Base-by-base conservation (phyloP, 208 protist species). In the Trypanosoma lewisi region DNA sequence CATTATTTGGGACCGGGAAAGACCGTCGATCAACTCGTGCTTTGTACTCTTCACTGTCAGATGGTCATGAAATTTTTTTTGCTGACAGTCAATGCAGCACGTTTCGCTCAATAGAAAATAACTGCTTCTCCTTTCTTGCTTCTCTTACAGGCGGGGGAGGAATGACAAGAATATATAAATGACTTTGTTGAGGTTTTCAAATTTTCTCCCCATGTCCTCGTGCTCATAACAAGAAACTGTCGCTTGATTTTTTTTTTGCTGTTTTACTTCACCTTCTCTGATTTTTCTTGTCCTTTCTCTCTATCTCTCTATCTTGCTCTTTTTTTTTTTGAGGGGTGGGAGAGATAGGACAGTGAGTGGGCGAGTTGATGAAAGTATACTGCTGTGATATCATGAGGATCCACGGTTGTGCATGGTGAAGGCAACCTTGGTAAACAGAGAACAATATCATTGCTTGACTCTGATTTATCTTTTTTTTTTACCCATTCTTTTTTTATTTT, bases 61-160 rank as follows among this genome's bases (percentile, higher is more conserved):
- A 44, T n/a, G 64, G 64, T 11, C 31, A 70, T 28, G 56, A 70
- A 12, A 25, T 36, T 27, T 54, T 63, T 42, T 70, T 70, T 55
- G 28, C 64, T 28, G 57, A 63, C 25, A 17, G 27, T 11, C 51
- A 39, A 53, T 37, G 0, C 27, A 9, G 45, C 44, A 52, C 42
- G 0, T 53, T 63, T 63, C 19, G 17, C 19, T 42, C 57, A 50
- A 34, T 66, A 17, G 60, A 66, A 12, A 25, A 57, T n/a, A 39
- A 33, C 36, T 66, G 34, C 23, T 45, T 47, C 8, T 56, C n/a
- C 6, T 57, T 66, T 34, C 2, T 66, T 31, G 47, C 60, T 28
- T 44, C 23, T 1, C 37, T 31, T 8, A 56, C 9, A 31, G 27
- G 33, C 7, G 50, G 57, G 4, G 37, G 36, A 16, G 48, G 34